Evolutionary conservation across 108 stramenopile genomes (phyloP).

Genomic region (Nitzschia sp.): DNA sequence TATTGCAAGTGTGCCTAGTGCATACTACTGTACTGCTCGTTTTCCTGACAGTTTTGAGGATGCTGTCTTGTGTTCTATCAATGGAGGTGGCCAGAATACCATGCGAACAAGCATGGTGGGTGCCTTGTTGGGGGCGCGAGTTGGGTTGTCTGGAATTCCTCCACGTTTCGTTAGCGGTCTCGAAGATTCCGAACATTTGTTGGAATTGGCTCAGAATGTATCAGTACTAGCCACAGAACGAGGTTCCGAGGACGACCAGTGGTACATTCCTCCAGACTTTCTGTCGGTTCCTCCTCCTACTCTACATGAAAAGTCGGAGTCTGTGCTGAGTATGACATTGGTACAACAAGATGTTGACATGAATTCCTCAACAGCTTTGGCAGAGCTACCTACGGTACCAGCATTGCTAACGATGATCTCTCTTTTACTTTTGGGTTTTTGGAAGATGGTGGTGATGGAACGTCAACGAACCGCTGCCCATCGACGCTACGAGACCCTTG

Average conservation of each 20-base stretch:
- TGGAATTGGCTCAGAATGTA: constrained; percentile 2
- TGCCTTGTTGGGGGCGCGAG: constrained; percentile 14
- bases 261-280: constrained; percentile 8
- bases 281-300: too few species aligned
- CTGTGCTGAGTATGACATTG: too few species aligned
- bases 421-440: too few species aligned
- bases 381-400: too few species aligned
- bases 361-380: too few species aligned
- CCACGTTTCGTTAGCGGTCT: constrained; percentile 2
- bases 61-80: constrained; percentile 15
- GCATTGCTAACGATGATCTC: too few species aligned
- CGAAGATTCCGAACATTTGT: constrained; percentile 6
- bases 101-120: constrained; percentile 25
- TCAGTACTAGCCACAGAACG: background rate
- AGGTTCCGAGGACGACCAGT: background rate
- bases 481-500: too few species aligned
- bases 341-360: too few species aligned
- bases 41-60: constrained; percentile 20
- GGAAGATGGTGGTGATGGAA: too few species aligned
- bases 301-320: too few species aligned
- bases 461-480: too few species aligned
- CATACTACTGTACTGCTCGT: constrained; percentile 17
- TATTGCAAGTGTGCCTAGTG: constrained; percentile 9
- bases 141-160: constrained; percentile 14
- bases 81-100: constrained; percentile 21